Evolutionary conservation across 176 grass and related monocot species (phyloP), one percentile per base, ranked within the genome.

Genomic region (Chloris gayana): DNA sequence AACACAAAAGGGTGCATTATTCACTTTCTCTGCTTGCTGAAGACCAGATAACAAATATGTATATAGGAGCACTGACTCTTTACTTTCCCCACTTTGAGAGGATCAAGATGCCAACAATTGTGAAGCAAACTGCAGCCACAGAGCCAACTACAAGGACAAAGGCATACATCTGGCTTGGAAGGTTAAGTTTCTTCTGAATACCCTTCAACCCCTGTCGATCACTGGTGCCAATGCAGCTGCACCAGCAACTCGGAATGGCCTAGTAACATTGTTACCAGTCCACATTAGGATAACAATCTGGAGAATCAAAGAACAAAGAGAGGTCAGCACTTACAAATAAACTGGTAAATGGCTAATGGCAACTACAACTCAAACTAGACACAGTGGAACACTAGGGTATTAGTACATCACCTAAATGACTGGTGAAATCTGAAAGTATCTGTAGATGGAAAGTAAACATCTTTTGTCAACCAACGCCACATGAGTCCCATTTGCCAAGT

Each of bases 241-340:
- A 50, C 14, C 47, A 50, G 47, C 47, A 18, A 18, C 47, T 47
- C 81, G 62, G 80, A 89, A 92, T 7, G 81, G 78, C 74, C 92
- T 87, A 22, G 87, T 89, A 22, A 95, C 64, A 34, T 89, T 95
- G 54, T 95, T 92, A 35, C 81, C 64, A 1, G 89, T 87, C 87
- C 92, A 95, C 78, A 87, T 92, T 41, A 92, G 50, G 81, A 94
- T 87, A 57, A 89, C 84, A 77, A 92, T 89, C 81, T 92, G 77
- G 26, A n/a, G 37, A 47, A 86, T 74, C 19, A 68, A 62, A 73
- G 77, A 87, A 33, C 8, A 82, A 12, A 78, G 32, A 62, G 38
- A 66, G 11, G 15, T 79, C 46, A 78, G 10, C 5, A n/a, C n/a
- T 53, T 78, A 0, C 39, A 15, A 57, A 57, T 49, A 15, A 57